Conservation (phyloP, 2,329 filamentous ascomycete genomes). For the Hymenoscyphus occultus region DNA sequence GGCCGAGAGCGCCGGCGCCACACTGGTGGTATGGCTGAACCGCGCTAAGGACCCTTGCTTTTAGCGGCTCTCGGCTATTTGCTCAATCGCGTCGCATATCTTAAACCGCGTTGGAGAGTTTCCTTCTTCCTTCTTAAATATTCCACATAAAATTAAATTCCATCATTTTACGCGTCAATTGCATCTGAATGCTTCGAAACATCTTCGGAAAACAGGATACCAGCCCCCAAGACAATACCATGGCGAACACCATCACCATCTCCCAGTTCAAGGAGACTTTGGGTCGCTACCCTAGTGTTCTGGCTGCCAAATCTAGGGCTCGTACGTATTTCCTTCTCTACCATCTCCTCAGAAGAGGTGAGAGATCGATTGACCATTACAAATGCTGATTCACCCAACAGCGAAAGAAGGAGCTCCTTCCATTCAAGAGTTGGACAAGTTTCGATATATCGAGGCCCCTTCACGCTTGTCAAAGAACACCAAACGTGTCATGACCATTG, state of each 20-base stretch:
- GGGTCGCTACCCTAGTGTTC: constrained; percentile 28
- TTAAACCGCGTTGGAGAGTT: constrained; percentile 1
- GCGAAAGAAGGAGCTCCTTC: constrained; percentile 27
- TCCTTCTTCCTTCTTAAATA: constrained; percentile 17
- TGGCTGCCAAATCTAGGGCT: constrained; percentile 25
- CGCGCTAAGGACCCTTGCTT: background rate
- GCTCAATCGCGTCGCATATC: constrained; percentile 11
- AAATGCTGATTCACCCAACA: constrained; percentile 23
- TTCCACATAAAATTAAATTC: constrained; percentile 19
- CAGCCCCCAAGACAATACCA: constrained; percentile 13
- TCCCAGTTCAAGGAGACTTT: constrained; percentile 33
- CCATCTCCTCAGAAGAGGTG: background rate
- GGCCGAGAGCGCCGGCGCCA: background rate
- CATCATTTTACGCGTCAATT: constrained; percentile 10
- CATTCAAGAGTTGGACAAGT: constrained; percentile 56
- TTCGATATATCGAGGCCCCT: constrained; percentile 56
- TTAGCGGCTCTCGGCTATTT: background rate
- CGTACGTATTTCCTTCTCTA: constrained; percentile 22
- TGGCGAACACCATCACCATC: constrained; percentile 31
- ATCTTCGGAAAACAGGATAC: constrained; percentile 20
- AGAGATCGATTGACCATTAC: background rate
- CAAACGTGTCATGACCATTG: constrained; percentile 46
- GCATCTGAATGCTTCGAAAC: constrained; percentile 20
- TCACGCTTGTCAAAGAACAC: constrained; percentile 42
- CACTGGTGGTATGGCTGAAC: background rate